Evolutionary conservation across 306 rosid genomes (phyloP).

Genomic region (Cucurbita argyrosperma): DNA sequence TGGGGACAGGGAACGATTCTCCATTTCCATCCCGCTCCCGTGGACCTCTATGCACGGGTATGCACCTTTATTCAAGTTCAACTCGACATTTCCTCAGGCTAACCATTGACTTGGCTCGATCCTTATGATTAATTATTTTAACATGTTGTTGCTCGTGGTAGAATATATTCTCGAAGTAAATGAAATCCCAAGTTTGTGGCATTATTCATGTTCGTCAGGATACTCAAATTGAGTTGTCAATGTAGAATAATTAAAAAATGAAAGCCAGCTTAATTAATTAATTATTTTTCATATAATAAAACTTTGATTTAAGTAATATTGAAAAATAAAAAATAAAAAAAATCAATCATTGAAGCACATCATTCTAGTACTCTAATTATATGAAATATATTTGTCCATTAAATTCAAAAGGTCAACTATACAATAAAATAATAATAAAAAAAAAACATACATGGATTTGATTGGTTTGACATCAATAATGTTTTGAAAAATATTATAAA

Average conservation of each 20-base stretch:
- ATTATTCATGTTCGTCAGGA: not conserved
- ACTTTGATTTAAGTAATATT: not conserved
- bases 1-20: too few relatives aligned
- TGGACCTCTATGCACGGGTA: too few relatives aligned
- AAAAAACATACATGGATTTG: not conserved
- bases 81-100: too few relatives aligned
- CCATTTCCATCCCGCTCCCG: too few relatives aligned
- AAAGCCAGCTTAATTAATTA: not conserved
- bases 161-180: not conserved
- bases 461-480: too few relatives aligned
- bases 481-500: too few relatives aligned
- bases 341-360: not conserved
- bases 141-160: not conserved
- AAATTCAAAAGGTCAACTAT: not conserved
- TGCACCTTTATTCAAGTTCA: too few relatives aligned
- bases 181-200: not conserved
- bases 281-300: not conserved
- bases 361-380: not conserved
- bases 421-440: not conserved
- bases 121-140: too few relatives aligned
- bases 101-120: too few relatives aligned
- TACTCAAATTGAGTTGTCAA: not conserved
- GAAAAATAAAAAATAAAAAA: not conserved
- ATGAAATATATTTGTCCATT: not conserved
- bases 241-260: not conserved